Percentiles rank a stretch among this genome's conserved stretches.
Conservation (phyloP, 2,329 filamentous ascomycete genomes). For the Didymellaceae sp. region DNA sequence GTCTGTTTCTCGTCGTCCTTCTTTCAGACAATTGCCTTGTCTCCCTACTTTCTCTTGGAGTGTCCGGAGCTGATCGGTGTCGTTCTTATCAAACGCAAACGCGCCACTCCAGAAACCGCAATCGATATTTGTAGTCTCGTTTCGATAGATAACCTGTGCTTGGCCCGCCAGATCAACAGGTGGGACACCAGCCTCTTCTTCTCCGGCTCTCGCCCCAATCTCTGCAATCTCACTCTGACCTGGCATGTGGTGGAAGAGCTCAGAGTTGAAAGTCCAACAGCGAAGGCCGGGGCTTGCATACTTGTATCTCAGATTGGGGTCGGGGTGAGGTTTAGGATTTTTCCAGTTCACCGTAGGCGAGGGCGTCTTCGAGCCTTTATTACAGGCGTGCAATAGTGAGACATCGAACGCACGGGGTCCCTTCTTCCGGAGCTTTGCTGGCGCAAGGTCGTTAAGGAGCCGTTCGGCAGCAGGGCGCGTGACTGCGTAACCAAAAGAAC, state of each 20-base stretch:
- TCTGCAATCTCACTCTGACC: constrained; percentile 49
- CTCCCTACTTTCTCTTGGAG: constrained; percentile 48
- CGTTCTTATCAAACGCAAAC: constrained; percentile 45
- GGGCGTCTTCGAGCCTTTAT: constrained; percentile 39
- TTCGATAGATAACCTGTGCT: constrained; percentile 38
- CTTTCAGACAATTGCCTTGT: constrained; percentile 48
- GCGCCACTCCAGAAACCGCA: constrained; percentile 50
- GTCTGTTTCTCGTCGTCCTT: constrained; percentile 21
- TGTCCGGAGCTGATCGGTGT: constrained; percentile 39
- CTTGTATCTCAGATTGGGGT: constrained; percentile 31
- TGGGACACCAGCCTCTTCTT: constrained; percentile 37
- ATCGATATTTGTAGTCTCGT: constrained; percentile 48
- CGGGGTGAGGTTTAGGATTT: constrained; percentile 29
- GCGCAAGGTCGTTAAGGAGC: constrained; percentile 50
- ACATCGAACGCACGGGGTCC: constrained; percentile 52
- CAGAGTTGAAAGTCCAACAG: constrained; percentile 54
- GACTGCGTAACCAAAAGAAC: constrained; percentile 55
- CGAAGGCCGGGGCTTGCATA: constrained; percentile 46
- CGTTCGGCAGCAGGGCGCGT: constrained; percentile 49
- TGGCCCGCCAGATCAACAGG: constrained; percentile 46
- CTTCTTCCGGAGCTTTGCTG: constrained; percentile 33
- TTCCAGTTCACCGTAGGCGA: constrained; percentile 33
- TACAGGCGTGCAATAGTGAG: constrained; percentile 51
- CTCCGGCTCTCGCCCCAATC: constrained; percentile 38
- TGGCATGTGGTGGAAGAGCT: constrained; percentile 55